Evolutionary conservation across 1,139 yeast species (phyloP).

Genomic region (Hansenula sp.): DNA sequence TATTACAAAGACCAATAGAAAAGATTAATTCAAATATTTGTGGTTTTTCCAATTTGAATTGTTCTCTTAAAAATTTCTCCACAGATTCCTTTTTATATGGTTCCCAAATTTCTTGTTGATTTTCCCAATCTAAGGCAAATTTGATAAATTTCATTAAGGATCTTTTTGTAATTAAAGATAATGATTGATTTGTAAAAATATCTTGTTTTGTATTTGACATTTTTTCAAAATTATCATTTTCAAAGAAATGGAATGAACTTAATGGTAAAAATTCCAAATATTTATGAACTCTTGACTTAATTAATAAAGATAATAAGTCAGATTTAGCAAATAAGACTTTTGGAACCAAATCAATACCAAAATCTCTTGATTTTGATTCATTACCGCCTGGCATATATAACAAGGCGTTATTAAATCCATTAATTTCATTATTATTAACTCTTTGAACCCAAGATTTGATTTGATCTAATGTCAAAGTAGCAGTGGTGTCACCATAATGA

Average conservation of each 20-base stretch:
- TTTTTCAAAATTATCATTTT: slow-evolving; percentile 84
- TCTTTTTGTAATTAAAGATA: slow-evolving; percentile 74
- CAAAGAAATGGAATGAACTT: slow-evolving; percentile 85
- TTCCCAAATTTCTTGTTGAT: slow-evolving; percentile 46
- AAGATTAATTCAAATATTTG: slow-evolving; percentile 80
- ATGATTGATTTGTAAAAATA: slow-evolving; percentile 83
- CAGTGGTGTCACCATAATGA: slow-evolving; percentile 84
- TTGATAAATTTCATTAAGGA: slow-evolving; percentile 89
- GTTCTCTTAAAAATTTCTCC: slow-evolving; percentile 48
- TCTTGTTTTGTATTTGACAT: slow-evolving; percentile 84
- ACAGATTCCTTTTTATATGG: slow-evolving; percentile 55
- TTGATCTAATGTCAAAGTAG: slow-evolving; percentile 84
- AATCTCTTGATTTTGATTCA: slow-evolving; percentile 56
- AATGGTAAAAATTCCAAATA: slow-evolving; percentile 91
- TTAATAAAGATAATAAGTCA: slow-evolving; percentile 71
- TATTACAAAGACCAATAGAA: slow-evolving; percentile 77
- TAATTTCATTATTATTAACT: slow-evolving; percentile 40
- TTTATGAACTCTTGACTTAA: slow-evolving; percentile 82
- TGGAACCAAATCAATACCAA: slow-evolving; percentile 88
- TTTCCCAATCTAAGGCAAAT: slow-evolving; percentile 73
- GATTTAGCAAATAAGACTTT: slow-evolving; percentile 84
- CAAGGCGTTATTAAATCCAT: slow-evolving; percentile 55
- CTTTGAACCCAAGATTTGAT: slow-evolving; percentile 73
- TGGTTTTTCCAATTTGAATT: slow-evolving; percentile 67
- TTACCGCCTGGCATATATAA: slow-evolving; percentile 66